A percentile compares a stretch with the other conserved stretches of the same genome.
These are phyloP conservation scores for Nemania sp. DNA, from an alignment of 2,329 filamentous ascomycete genomes.

Conservation along the genomic window DNA sequence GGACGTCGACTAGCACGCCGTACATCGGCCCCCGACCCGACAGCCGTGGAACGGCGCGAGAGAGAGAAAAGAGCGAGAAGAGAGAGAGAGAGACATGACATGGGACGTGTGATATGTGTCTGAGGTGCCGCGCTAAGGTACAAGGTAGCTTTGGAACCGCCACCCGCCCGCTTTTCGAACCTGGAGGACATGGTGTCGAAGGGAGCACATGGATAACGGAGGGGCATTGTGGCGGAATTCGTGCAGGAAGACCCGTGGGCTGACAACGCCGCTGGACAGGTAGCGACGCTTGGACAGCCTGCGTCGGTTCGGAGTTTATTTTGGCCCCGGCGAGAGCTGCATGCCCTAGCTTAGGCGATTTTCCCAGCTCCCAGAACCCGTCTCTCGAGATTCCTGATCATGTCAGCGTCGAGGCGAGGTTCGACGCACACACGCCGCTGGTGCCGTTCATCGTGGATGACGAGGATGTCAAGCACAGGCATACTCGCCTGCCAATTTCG, in stretches of 20 bases:
- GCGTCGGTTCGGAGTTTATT: slow-evolving; percentile 9
- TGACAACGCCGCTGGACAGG: slow-evolving; percentile 5
- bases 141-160: slow-evolving; percentile 5
- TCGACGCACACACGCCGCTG: slow-evolving; percentile 15
- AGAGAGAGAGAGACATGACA: neutral
- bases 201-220: neutral
- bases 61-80: too few relatives aligned
- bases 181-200: slow-evolving; percentile 1
- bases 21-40: slow-evolving; percentile 7
- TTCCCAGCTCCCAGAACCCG: slow-evolving; percentile 22
- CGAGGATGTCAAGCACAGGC: slow-evolving; percentile 16
- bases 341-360: slow-evolving; percentile 10
- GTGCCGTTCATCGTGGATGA: slow-evolving; percentile 1
- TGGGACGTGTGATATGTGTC: slow-evolving; percentile 11
- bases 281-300: slow-evolving; percentile 8
- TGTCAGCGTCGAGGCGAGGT: slow-evolving; percentile 14
- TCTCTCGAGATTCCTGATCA: slow-evolving; percentile 11
- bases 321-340: slow-evolving; percentile 16
- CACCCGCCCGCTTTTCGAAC: neutral
- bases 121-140: neutral
- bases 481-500: slow-evolving; percentile 24
- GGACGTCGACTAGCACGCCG: neutral
- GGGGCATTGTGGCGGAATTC: slow-evolving; percentile 17
- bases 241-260: slow-evolving; percentile 12
- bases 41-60: neutral